These are phyloP conservation scores for Coccinonectria pachysandricola DNA, from an alignment of 2,329 filamentous ascomycete genomes.

Conservation along the genomic window DNA sequence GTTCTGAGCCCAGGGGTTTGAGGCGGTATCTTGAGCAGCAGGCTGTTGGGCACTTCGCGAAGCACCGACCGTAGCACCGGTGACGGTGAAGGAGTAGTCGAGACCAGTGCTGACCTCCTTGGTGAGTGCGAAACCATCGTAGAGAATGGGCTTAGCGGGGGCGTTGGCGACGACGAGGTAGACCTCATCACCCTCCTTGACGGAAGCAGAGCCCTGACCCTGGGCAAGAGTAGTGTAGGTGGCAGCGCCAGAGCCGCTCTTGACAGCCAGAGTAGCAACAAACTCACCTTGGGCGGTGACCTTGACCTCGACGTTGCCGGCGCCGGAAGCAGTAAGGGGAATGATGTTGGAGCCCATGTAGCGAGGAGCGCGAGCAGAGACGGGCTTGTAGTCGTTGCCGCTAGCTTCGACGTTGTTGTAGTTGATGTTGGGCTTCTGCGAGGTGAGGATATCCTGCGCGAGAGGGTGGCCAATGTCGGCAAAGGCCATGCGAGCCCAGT, in stretches of 20 bases:
- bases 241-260: conserved; percentile 15
- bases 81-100: conserved; percentile 27
- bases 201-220: conserved; percentile 23
- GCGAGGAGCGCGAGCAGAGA: conserved; percentile 28
- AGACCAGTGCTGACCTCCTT: conserved; percentile 27
- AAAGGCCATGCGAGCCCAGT: conserved; percentile 44
- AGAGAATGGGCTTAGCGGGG: conserved; percentile 30
- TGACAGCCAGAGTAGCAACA: conserved; percentile 31
- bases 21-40: too few species aligned
- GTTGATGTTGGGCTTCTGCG: conserved; percentile 25
- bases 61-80: conserved; percentile 25
- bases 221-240: conserved; percentile 27
- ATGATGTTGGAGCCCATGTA: conserved; percentile 43
- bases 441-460: conserved; percentile 28
- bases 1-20: too few species aligned
- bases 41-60: too few species aligned
- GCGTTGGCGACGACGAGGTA: conserved; percentile 39
- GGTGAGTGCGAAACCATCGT: conserved; percentile 31
- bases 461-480: conserved; percentile 37
- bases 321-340: conserved; percentile 27
- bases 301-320: conserved; percentile 20
- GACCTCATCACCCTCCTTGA: conserved; percentile 31
- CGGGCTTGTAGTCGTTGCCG: conserved; percentile 32
- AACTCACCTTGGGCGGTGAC: conserved; percentile 27
- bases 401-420: conserved; percentile 31